A percentile compares a stretch with the other conserved stretches of the same genome.
Evolutionary conservation across 164 flowering plant species (phyloP).

Genomic region (Santalum album): DNA sequence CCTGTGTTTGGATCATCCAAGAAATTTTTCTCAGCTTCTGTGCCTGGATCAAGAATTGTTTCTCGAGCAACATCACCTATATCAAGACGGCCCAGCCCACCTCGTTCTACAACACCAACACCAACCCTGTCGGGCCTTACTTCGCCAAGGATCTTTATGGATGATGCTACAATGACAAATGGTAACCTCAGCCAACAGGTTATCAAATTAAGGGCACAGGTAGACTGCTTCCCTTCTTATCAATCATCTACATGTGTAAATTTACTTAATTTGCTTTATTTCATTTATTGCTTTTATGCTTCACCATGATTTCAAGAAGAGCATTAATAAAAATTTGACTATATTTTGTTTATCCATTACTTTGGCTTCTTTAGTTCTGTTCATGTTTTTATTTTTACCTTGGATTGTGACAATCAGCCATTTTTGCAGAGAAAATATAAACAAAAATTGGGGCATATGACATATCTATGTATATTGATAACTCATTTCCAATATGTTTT

Average conservation of each 20-base stretch:
- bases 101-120: slow-evolving; percentile 5
- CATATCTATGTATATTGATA: too few species aligned
- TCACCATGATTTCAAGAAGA: too few species aligned
- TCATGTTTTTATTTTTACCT: too few species aligned
- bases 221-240: neutral
- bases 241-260: neutral
- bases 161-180: neutral
- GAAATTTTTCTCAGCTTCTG: neutral
- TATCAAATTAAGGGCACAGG: neutral
- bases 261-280: too few species aligned
- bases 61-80: slow-evolving; percentile 3
- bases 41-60: slow-evolving; percentile 3
- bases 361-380: too few species aligned
- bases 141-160: neutral
- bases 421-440: too few species aligned
- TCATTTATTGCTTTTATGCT: too few species aligned
- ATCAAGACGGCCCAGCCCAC: slow-evolving; percentile 3
- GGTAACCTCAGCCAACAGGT: neutral
- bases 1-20: slow-evolving; percentile 1
- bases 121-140: neutral
- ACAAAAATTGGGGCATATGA: too few species aligned
- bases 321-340: too few species aligned
- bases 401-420: too few species aligned
- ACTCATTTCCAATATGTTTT: too few species aligned
- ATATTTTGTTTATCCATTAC: too few species aligned